Conservation (phyloP, 176 grass and related monocot genomes). For the Ananas comosus region DNA sequence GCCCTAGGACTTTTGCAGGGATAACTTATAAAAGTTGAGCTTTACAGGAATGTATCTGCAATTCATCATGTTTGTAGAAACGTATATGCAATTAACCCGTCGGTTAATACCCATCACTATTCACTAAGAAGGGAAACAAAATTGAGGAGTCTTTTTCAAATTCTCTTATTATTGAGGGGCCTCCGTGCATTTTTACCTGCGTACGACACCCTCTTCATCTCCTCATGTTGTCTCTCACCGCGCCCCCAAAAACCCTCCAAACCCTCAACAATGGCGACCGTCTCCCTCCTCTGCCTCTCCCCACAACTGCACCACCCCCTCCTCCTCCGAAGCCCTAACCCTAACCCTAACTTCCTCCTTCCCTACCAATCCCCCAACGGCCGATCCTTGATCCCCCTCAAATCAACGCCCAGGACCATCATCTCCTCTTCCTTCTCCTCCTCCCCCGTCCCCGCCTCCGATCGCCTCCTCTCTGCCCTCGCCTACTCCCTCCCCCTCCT, state of each 20-base stretch:
- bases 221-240: neutral
- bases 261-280: neutral
- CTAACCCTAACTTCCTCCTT: neutral
- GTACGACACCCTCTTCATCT: neutral
- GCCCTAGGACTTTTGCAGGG: no score
- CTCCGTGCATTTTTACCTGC: no score
- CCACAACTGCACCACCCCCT: neutral
- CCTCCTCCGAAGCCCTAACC: neutral
- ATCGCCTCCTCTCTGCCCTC: constrained; percentile 27
- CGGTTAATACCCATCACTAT: no score
- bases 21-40: no score
- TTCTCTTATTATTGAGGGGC: no score
- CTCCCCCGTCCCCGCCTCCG: constrained; percentile 17
- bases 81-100: no score
- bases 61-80: no score
- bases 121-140: no score
- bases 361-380: neutral
- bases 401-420: neutral
- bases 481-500: constrained; percentile 38
- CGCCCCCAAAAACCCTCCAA: neutral
- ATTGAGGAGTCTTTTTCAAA: no score
- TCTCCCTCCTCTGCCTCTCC: neutral
- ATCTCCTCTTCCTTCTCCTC: constrained; percentile 11
- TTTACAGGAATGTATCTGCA: no score
- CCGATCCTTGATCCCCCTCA: neutral